phyloP scores from a whole-genome alignment of 179 eudicot species.

The Drosera spatulata region DNA sequence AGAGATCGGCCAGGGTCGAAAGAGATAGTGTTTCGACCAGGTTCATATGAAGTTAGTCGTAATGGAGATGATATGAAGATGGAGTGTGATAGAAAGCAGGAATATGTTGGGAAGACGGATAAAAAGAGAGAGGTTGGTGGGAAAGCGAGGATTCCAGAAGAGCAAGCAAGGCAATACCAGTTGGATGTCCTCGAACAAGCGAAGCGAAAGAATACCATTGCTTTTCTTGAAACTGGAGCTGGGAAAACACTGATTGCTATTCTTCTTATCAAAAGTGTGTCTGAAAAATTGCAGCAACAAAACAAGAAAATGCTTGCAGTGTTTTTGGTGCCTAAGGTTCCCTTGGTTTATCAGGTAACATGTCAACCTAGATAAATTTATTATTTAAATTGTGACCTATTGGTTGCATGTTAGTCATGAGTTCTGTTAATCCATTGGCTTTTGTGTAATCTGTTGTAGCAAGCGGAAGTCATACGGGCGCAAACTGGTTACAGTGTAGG shows the following conservation, averaged over 20 bases:
- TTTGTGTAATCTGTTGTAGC: constrained; percentile 33
- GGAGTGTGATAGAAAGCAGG: constrained; percentile 27
- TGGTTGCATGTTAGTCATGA: background rate
- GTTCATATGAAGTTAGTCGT: constrained; percentile 53
- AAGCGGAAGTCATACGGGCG: constrained; percentile 97
- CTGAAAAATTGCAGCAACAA: constrained; percentile 39
- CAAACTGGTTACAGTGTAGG: constrained; percentile 88
- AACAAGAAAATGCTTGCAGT: constrained; percentile 78
- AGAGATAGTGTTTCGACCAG: constrained; percentile 66
- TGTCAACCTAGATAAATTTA: background rate
- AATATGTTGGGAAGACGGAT: constrained; percentile 22
- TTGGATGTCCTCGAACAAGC: constrained; percentile 98
- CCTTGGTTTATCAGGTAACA: constrained; percentile 91
- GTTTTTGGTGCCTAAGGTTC: constrained; percentile 96
- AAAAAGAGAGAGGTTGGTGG: constrained; percentile 21
- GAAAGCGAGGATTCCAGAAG: constrained; percentile 55
- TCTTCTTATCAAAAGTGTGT: constrained; percentile 69
- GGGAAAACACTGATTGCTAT: constrained; percentile 96
- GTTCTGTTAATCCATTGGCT: background rate
- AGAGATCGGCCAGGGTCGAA: constrained; percentile 54
- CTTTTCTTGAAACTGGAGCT: constrained; percentile 97
- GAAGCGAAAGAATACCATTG: constrained; percentile 82
- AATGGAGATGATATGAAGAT: constrained; percentile 32
- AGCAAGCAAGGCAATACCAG: constrained; percentile 80
- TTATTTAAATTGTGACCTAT: background rate